Evolutionary conservation across 1,284 basidiomycete species (phyloP), one percentile per base, ranked within the genome.

Genomic region (Sporisorium iseilematis-ciliati): DNA sequence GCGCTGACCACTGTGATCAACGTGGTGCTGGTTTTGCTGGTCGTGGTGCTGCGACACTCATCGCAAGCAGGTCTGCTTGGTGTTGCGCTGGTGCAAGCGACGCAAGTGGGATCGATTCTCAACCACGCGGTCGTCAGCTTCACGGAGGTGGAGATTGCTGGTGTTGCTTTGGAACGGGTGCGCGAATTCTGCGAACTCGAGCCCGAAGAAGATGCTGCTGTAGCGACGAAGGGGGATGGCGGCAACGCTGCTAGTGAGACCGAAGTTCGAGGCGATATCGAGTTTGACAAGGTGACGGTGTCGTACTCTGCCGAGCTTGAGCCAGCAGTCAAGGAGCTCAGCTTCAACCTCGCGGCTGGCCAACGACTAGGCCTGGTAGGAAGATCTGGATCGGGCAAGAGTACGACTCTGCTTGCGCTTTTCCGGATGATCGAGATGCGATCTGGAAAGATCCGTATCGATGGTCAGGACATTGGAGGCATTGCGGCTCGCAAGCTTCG

Each of bases 91-190:
- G 77, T 81, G 5, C 79, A 84, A 25, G 70, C 84, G 4, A 81
- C 78, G 0, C 35, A 55, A 4, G 26, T 85, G 2, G 69, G 73
- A 12, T 33, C 53, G 7, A 14, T 55, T 33, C 60, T 84, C 49
- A 80, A 78, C 48, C 48, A 63, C 40, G 53, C 49, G 16, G 52
- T 83, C 6, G 57, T 84, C 53, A 68, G 78, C 40, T 84, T 82
- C 68, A 84, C 83, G 25, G 75, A 80, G 18, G 75, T 82, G n/a
- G 85, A 86, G 57, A 86, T 86, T 57, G 84, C 82, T 0, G 77
- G 80, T 10, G 82, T 86, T 8, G 82, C 84, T 5, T 65, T 86
- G 20, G 85, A 84, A 48, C 76, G 85, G 4, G 70, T 86, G n/a
- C 79, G 77, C 35, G 82, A 84, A 50, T 79, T 85, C 33, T 65